Conservation (phyloP, 495 filamentous ascomycete species). For the Aspergillus heteromorphus region DNA sequence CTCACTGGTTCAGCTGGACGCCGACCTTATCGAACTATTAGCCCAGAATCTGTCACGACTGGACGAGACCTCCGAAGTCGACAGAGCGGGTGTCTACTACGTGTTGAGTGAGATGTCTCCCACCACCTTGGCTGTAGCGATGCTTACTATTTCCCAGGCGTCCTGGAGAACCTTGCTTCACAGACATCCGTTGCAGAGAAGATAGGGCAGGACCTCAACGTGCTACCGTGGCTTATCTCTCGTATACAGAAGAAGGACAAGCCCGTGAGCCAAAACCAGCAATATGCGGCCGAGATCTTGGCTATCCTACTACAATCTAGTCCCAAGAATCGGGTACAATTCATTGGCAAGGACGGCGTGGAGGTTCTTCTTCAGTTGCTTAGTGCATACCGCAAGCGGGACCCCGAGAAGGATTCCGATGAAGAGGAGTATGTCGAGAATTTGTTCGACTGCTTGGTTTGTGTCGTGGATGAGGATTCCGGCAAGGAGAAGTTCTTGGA, state of each 20-base stretch:
- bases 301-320: conserved; percentile 79
- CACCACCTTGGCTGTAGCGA: conserved; percentile 1
- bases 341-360: conserved; percentile 65
- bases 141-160: conserved; percentile 32
- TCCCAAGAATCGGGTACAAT: conserved; percentile 52
- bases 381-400: conserved; percentile 81
- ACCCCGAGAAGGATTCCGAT: conserved; percentile 78
- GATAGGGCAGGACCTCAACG: conserved; percentile 58
- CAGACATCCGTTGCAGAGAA: conserved; percentile 59
- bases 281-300: conserved; percentile 88
- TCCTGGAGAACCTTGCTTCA: conserved; percentile 83
- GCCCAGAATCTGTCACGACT: conserved; percentile 78
- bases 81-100: conserved; percentile 82
- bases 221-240: conserved; percentile 71
- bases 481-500: conserved; percentile 83
- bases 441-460: conserved; percentile 77
- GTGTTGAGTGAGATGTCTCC: conserved; percentile 51
- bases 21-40: conserved; percentile 77
- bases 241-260: conserved; percentile 61
- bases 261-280: conserved; percentile 78
- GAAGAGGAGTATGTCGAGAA: conserved; percentile 96
- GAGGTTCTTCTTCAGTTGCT: conserved; percentile 80
- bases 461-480: conserved; percentile 65
- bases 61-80: conserved; percentile 72
- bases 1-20: conserved; percentile 52